Evolutionary conservation across 306 rosid species (phyloP), one percentile per base, ranked within the genome.

Genomic region (Betula pendula): DNA sequence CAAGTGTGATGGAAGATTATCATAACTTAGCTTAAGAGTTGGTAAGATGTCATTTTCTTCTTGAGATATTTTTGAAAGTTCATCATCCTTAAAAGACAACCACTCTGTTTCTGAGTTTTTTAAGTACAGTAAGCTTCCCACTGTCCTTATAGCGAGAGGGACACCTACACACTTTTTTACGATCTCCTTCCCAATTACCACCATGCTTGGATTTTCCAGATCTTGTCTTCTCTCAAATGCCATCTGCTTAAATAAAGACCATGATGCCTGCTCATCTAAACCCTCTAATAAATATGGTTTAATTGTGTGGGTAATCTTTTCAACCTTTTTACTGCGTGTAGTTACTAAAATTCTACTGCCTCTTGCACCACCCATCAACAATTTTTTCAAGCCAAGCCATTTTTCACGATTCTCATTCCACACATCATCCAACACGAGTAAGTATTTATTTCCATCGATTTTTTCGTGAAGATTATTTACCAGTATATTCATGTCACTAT

Each of bases 301-400:
- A 12, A 31, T 24, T 17, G 60, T 1, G 60, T 58, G 17, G 2
- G n/a, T 62, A 16, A 47, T 20, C 12, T 77, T 31, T 17, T 59
- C 75, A 42, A 69, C 75, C 40, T 12, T 43, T 12, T 53, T 17
- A 53, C 33, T 40, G 22, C 81, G 50, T 24, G 75, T 42, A 33
- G 81, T 77, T 43, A 70, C 17, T 3, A 77, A 24, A 5, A 77
- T 77, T 44, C 19, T 77, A 31, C 75, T 77, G 19, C 60, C 78
- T 15, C 45, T 35, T 27, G 59, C 71, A 10, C 71, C 62, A 42
- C 5, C 60, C 49, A 0, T 19, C 52, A 69, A 56, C 3, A 27
- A 1, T 1, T 10, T 13, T 66, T 29, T 42, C 8, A 77, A 55
- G 14, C 2, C 1, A 68, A 53, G 58, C 81, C 70, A 77, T 0